Conservation (phyloP, 345 rosid genomes). For the Limnanthes douglasii region DNA sequence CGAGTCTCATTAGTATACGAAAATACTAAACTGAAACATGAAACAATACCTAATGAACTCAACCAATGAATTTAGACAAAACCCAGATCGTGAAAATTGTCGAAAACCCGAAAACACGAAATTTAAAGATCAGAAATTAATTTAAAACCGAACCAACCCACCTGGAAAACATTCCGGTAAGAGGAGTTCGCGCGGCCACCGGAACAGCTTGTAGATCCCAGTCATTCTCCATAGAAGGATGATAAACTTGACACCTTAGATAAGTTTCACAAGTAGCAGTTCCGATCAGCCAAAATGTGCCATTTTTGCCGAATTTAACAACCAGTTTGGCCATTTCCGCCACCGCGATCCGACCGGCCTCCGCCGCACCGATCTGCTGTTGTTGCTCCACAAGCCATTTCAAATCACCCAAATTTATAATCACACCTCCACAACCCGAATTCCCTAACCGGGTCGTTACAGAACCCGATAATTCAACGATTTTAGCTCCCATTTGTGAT, state of each 20-base stretch:
- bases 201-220: conserved; percentile 97
- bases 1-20: too few relatives aligned
- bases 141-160: too few relatives aligned
- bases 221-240: conserved; percentile 76
- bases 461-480: conserved; percentile 37
- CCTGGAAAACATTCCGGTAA: conserved; percentile 54
- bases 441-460: conserved; percentile 35
- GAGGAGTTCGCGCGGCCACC: conserved; percentile 50
- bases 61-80: neutral
- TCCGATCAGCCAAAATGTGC: conserved; percentile 67
- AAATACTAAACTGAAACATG: too few relatives aligned
- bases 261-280: conserved; percentile 97
- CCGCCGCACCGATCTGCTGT: conserved; percentile 18
- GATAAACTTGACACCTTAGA: conserved; percentile 80
- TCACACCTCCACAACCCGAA: conserved; percentile 33
- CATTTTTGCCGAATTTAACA: conserved; percentile 30
- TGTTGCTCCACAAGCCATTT: conserved; percentile 81
- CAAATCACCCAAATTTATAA: conserved; percentile 82
- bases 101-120: too few relatives aligned
- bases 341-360: conserved; percentile 30
- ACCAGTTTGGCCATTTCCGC: conserved; percentile 50
- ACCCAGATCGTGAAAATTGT: too few relatives aligned
- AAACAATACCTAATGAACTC: neutral
- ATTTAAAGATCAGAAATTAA: neutral
- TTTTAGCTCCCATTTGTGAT: conserved; percentile 23